These are phyloP conservation scores for Pilobolus umbonatus DNA, from an alignment of 192 early-diverging fungal species.

Conservation along the genomic window DNA sequence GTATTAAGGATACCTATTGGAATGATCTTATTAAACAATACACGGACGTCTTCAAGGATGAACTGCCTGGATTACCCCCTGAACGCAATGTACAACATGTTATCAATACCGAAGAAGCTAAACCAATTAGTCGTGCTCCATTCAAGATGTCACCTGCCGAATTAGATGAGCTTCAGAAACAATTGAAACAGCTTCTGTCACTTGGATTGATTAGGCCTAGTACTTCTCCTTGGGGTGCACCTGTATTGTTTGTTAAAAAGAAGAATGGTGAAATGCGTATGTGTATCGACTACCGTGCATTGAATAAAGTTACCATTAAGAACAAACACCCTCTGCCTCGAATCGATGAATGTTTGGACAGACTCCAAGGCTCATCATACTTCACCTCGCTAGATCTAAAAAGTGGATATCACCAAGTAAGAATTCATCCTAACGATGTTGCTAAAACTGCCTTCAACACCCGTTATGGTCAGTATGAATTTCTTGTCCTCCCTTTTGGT, in stretches of 20 bases:
- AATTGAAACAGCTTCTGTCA: not conserved
- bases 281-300: slow-evolving; percentile 48
- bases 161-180: not conserved
- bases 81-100: not conserved
- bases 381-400: slow-evolving; percentile 27
- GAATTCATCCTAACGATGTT: slow-evolving; percentile 19
- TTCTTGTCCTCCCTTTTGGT: slow-evolving; percentile 27
- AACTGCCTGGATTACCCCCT: not conserved
- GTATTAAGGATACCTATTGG: too few species aligned
- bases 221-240: not conserved
- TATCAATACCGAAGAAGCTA: not conserved
- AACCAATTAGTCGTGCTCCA: not conserved
- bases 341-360: slow-evolving; percentile 41
- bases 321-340: slow-evolving; percentile 47
- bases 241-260: not conserved
- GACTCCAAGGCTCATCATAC: slow-evolving; percentile 15
- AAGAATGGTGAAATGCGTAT: slow-evolving; percentile 23
- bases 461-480: slow-evolving; percentile 19
- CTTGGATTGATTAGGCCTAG: not conserved
- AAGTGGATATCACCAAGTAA: slow-evolving; percentile 30
- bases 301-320: slow-evolving; percentile 47
- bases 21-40: too few species aligned
- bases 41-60: not conserved
- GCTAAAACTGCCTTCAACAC: slow-evolving; percentile 34
- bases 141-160: not conserved